Conservation (phyloP, 2,329 filamentous ascomycete species). For the Cladosporium sp. region DNA sequence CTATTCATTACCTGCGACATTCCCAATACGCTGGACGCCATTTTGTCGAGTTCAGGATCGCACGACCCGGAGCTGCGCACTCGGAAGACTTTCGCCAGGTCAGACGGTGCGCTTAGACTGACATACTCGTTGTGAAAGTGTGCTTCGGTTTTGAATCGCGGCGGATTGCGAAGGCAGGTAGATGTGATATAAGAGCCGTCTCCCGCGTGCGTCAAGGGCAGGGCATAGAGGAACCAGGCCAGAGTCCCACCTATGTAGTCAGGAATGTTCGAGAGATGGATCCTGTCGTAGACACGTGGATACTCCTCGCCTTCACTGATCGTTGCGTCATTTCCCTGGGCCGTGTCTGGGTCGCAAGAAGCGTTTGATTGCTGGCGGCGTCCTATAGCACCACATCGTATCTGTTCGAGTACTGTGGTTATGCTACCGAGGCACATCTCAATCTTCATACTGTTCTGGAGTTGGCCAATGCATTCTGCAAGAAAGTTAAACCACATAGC, state of each 20-base stretch:
- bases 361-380: not conserved
- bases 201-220: not conserved
- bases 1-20: not conserved
- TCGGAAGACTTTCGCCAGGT: not conserved
- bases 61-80: not conserved
- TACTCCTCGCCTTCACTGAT: not conserved
- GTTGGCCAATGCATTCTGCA: not conserved
- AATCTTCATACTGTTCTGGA: not conserved
- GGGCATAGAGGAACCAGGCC: constrained; percentile 2
- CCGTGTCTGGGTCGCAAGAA: not conserved
- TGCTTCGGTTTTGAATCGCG: not conserved
- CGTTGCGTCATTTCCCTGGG: not conserved
- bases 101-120: not conserved
- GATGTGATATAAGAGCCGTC: constrained; percentile 6
- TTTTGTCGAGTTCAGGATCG: not conserved
- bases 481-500: not conserved
- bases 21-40: not conserved
- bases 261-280: constrained; percentile 10
- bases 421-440: not conserved
- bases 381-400: not conserved
- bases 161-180: constrained; percentile 11
- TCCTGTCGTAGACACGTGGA: constrained; percentile 1
- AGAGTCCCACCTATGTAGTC: constrained; percentile 9
- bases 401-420: not conserved
- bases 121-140: constrained; percentile 9